phyloP scores from a whole-genome alignment of 352 stramenopile genomes.

The Phytophthora pinifolia region DNA sequence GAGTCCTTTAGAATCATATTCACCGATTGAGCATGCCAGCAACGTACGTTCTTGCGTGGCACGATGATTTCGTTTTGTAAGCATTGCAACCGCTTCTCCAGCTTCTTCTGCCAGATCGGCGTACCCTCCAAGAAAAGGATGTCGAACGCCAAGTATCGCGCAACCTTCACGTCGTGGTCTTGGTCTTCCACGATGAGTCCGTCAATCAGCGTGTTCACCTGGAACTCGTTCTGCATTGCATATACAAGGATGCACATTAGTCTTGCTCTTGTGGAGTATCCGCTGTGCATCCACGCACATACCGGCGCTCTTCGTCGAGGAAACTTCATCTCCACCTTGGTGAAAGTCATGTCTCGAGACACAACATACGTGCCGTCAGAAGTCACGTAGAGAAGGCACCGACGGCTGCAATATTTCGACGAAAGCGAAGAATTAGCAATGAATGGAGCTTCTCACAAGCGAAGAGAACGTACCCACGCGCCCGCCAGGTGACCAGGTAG shows the following conservation, averaged over 20 bases:
- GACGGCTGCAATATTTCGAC: conserved; percentile 39
- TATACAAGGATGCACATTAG: conserved; percentile 1
- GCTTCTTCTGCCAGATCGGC: conserved; percentile 85
- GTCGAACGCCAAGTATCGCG: conserved; percentile 81
- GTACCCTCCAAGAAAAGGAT: conserved; percentile 79
- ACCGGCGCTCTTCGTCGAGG: conserved; percentile 72
- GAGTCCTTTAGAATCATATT: no score
- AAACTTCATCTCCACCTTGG: conserved; percentile 89
- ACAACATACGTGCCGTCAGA: conserved; percentile 76
- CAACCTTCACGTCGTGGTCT: conserved; percentile 73
- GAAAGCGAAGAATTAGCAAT: conserved; percentile 8
- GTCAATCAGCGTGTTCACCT: conserved; percentile 83
- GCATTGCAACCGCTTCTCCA: conserved; percentile 86
- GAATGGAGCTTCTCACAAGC: not conserved
- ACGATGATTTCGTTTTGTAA: conserved; percentile 90
- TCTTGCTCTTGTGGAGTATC: not conserved
- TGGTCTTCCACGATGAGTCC: conserved; percentile 86
- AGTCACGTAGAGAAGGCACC: conserved; percentile 76
- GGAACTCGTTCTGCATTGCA: conserved; percentile 50
- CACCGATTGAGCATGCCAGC: not conserved
- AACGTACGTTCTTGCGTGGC: conserved; percentile 77
- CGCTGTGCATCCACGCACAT: conserved; percentile 7
- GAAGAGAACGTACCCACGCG: conserved; percentile 57
- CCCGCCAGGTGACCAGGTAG: conserved; percentile 87
- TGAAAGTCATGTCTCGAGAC: conserved; percentile 82